Percentiles rank a stretch among this genome's conserved stretches.
Evolutionary conservation across 352 stramenopile genomes (phyloP).

Genomic region (Pythium phragmitis): DNA sequence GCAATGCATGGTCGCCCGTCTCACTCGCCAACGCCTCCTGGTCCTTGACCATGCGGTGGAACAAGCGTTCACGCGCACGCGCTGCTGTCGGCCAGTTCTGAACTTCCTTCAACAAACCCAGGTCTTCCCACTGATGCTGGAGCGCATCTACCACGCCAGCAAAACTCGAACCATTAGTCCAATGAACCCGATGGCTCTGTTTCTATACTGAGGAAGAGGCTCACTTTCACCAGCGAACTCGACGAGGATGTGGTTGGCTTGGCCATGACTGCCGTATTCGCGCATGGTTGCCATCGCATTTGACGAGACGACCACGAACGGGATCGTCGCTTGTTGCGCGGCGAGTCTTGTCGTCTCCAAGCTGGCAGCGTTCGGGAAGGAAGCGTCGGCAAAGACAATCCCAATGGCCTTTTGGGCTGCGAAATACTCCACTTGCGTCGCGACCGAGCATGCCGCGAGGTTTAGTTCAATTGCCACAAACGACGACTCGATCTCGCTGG

Average conservation of each 20-base stretch:
- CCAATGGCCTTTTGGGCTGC: slow-evolving; percentile 32
- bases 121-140: slow-evolving; percentile 61
- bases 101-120: slow-evolving; percentile 43
- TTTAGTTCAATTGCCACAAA: slow-evolving; percentile 35
- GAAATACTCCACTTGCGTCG: slow-evolving; percentile 46
- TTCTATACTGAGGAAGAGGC: slow-evolving; percentile 6
- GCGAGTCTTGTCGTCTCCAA: slow-evolving; percentile 22
- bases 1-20: slow-evolving; percentile 40
- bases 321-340: slow-evolving; percentile 33
- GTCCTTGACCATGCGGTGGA: slow-evolving; percentile 76
- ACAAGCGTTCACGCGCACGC: slow-evolving; percentile 46
- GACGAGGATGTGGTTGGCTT: slow-evolving; percentile 41
- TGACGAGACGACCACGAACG: slow-evolving; percentile 50
- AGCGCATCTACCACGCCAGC: slow-evolving; percentile 40
- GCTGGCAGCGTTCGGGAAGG: slow-evolving; percentile 27
- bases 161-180: too few species aligned
- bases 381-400: slow-evolving; percentile 46
- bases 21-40: slow-evolving; percentile 43
- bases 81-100: slow-evolving; percentile 53
- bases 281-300: slow-evolving; percentile 11
- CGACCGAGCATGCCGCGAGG: slow-evolving; percentile 37
- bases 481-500: slow-evolving; percentile 19
- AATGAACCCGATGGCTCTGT: too few species aligned
- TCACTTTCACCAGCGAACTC: slow-evolving; percentile 68
- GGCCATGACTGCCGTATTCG: neutral